Evolutionary conservation across 2,329 filamentous ascomycete genomes (phyloP).

Genomic region (Grosmannia huntii): DNA sequence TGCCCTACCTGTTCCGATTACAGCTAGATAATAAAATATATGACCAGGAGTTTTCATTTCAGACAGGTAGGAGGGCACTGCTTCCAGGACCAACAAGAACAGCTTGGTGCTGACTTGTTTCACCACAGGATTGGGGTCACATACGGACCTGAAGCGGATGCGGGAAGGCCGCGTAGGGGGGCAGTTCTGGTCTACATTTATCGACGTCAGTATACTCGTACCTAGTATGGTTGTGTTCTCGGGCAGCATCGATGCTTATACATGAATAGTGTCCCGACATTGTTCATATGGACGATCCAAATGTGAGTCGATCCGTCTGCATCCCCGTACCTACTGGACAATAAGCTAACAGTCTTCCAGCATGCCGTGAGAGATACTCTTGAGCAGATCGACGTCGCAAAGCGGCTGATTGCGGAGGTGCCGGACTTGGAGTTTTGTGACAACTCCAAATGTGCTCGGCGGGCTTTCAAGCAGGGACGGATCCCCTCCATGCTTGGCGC

Average conservation of each 20-base stretch:
- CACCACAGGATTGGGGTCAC: neutral
- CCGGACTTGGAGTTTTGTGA: conserved; percentile 16
- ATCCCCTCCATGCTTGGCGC: conserved; percentile 25
- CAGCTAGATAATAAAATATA: conserved; percentile 18
- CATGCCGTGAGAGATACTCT: conserved; percentile 12
- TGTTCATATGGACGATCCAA: conserved; percentile 1
- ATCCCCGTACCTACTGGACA: no score
- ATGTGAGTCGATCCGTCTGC: neutral
- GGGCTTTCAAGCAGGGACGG: conserved; percentile 19
- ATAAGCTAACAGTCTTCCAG: neutral
- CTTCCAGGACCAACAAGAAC: neutral
- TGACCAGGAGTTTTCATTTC: conserved; percentile 3
- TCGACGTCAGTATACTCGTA: neutral
- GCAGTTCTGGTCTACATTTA: conserved; percentile 18
- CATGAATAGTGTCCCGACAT: neutral
- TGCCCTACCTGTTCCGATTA: conserved; percentile 18
- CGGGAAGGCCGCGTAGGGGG: conserved; percentile 18
- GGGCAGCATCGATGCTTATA: neutral
- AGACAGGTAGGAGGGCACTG: neutral
- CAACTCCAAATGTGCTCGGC: conserved; percentile 14
- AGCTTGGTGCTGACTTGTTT: neutral
- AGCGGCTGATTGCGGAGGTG: conserved; percentile 16
- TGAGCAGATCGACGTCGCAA: conserved; percentile 23
- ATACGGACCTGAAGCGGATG: conserved; percentile 18
- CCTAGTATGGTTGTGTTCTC: neutral